Evolutionary conservation across 805 yeast genomes (phyloP).

Genomic region (Allodekkera sacchari): DNA sequence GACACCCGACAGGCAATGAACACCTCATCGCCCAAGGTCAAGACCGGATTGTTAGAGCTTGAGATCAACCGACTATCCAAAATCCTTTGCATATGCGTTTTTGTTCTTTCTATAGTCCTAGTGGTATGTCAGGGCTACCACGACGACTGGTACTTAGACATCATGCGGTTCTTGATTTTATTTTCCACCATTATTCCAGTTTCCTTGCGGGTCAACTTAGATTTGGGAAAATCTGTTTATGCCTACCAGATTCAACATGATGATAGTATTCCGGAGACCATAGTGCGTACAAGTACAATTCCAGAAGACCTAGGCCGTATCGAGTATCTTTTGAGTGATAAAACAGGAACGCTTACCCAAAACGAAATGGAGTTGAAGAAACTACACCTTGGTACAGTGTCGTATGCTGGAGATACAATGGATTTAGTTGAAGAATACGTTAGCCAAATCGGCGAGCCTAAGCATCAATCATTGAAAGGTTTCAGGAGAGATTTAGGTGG

Average conservation of each 20-base stretch:
- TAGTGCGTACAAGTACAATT: conserved; percentile 94
- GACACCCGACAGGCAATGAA: conserved; percentile 96
- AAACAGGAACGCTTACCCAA: conserved; percentile 95
- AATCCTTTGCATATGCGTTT: conserved; percentile 80
- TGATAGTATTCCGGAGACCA: conserved; percentile 66
- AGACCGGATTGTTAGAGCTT: conserved; percentile 80
- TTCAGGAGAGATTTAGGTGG: conserved; percentile 58
- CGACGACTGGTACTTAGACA: conserved; percentile 76
- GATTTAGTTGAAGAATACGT: conserved; percentile 78
- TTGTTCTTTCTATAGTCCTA: conserved; percentile 62
- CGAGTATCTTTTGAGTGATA: conserved; percentile 86
- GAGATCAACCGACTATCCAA: conserved; percentile 88
- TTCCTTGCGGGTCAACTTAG: conserved; percentile 86
- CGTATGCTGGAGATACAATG: conserved; percentile 87
- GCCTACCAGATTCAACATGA: conserved; percentile 95
- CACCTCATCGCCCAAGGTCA: conserved; percentile 79
- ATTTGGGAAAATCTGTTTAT: conserved; percentile 91
- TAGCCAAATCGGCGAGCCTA: conserved; percentile 19
- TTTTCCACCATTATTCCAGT: conserved; percentile 97
- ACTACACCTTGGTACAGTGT: conserved; percentile 84
- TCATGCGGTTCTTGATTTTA: conserved; percentile 81
- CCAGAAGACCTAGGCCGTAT: conserved; percentile 97
- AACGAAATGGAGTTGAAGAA: conserved; percentile 97
- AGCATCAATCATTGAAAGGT: no score
- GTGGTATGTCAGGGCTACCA: conserved; percentile 65